Evolutionary conservation across 2,329 filamentous ascomycete genomes (phyloP).

Genomic region (Parascedosporium putredinis): DNA sequence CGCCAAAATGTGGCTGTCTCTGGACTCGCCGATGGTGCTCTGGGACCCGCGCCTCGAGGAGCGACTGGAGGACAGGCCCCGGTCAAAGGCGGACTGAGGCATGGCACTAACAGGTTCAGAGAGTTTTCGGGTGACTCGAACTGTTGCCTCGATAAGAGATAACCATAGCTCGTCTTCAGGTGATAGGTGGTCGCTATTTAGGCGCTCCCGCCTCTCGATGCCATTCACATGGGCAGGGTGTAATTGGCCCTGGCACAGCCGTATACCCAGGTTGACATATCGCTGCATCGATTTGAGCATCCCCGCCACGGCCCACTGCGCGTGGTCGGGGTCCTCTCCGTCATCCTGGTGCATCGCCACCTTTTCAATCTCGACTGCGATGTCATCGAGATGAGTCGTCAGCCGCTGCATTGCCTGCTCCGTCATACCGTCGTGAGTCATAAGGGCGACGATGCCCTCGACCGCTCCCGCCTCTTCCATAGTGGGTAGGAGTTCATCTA

Average conservation of each 20-base stretch:
- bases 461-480: constrained; percentile 86
- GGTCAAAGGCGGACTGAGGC: constrained; percentile 8
- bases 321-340: constrained; percentile 38
- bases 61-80: not conserved
- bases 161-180: constrained; percentile 50
- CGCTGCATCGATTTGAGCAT: constrained; percentile 73
- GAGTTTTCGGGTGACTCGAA: constrained; percentile 53
- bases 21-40: constrained; percentile 10
- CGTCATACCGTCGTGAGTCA: constrained; percentile 80
- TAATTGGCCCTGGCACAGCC: constrained; percentile 83
- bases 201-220: constrained; percentile 39
- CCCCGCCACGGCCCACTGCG: constrained; percentile 59
- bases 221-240: constrained; percentile 41
- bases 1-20: constrained; percentile 42
- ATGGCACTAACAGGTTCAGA: constrained; percentile 41
- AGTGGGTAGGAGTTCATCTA: constrained; percentile 71
- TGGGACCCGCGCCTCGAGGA: constrained; percentile 10
- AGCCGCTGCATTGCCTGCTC: constrained; percentile 76
- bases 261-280: constrained; percentile 86
- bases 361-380: constrained; percentile 69
- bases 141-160: constrained; percentile 47
- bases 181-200: constrained; percentile 31
- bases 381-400: constrained; percentile 65
- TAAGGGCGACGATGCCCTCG: constrained; percentile 83
- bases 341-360: constrained; percentile 54